Conservation (phyloP, 495 filamentous ascomycete species). For the Tirmania nivea region DNA sequence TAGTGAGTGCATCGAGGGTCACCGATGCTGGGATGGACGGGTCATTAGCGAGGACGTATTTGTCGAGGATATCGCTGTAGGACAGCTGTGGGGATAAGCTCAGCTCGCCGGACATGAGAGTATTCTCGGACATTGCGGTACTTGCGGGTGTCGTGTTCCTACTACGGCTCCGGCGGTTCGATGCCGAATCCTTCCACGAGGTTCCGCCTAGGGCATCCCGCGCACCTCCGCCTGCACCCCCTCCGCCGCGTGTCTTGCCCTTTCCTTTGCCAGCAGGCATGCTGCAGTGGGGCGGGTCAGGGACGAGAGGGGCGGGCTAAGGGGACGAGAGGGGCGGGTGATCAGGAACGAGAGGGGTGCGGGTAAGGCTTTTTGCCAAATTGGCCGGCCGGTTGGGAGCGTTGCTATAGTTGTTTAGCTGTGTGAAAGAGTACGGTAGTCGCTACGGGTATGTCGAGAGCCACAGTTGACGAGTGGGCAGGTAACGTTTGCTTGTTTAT, state of each 20-base stretch:
- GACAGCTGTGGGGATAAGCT: constrained; percentile 31
- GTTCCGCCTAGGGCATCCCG: background rate
- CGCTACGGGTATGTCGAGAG: too few species aligned
- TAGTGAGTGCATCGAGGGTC: constrained; percentile 44
- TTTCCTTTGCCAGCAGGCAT: constrained; percentile 40
- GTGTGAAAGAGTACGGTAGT: too few species aligned
- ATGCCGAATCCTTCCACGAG: background rate
- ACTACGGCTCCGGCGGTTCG: constrained; percentile 49
- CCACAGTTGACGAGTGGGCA: too few species aligned
- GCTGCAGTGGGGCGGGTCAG: too few species aligned
- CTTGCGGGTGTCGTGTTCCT: constrained; percentile 70
- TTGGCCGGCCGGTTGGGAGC: too few species aligned
- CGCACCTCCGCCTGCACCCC: constrained; percentile 6
- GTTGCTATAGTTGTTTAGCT: too few species aligned
- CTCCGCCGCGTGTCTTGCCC: constrained; percentile 38
- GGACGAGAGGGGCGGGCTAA: too few species aligned
- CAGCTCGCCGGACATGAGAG: constrained; percentile 31
- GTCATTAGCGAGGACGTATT: constrained; percentile 30
- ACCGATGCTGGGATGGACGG: constrained; percentile 52
- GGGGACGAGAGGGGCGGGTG: too few species aligned
- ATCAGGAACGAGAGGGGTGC: too few species aligned
- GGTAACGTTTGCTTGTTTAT: too few species aligned
- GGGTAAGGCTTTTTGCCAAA: too few species aligned
- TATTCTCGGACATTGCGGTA: constrained; percentile 27
- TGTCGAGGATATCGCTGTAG: constrained; percentile 54